Percentiles rank a stretch among this genome's conserved stretches.
These are phyloP conservation scores for Thelephora ganbajun DNA, from an alignment of 768 basidiomycete genomes.

Conservation along the genomic window DNA sequence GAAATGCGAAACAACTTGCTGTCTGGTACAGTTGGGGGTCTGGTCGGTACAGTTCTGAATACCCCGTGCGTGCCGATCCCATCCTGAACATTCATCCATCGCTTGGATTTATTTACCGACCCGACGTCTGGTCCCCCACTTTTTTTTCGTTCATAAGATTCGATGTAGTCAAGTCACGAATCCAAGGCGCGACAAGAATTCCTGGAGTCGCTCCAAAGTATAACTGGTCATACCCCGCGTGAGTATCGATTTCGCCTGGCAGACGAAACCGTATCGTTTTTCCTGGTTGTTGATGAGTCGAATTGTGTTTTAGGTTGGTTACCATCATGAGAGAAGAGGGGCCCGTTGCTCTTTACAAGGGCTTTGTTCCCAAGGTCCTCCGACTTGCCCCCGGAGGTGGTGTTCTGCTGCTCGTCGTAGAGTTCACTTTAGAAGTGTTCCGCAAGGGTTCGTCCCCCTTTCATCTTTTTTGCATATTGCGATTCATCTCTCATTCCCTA, in stretches of 20 bases:
- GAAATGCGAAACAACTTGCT: constrained; percentile 78
- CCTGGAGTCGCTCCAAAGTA: constrained; percentile 76
- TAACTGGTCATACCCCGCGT: constrained; percentile 91
- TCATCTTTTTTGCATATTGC: too few relatives aligned
- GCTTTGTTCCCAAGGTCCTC: constrained; percentile 91
- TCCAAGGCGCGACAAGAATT: constrained; percentile 57
- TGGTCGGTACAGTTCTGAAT: constrained; percentile 80
- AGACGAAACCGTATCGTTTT: neutral
- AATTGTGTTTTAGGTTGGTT: constrained; percentile 31
- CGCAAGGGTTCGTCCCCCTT: constrained; percentile 36
- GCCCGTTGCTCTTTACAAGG: constrained; percentile 76
- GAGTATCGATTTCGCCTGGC: too few relatives aligned
- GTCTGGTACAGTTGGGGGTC: constrained; percentile 83
- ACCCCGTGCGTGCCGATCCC: constrained; percentile 51
- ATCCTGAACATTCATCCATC: neutral
- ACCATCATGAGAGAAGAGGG: constrained; percentile 85
- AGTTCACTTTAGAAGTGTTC: constrained; percentile 68
- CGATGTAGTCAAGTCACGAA: constrained; percentile 91
- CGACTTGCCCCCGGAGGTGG: constrained; percentile 93
- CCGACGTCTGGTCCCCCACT: neutral
- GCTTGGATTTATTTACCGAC: neutral
- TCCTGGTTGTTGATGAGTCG: neutral
- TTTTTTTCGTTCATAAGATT: neutral
- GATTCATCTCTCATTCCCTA: too few relatives aligned
- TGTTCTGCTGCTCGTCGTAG: constrained; percentile 86